Evolutionary conservation across 495 filamentous ascomycete genomes (phyloP), one percentile per base, ranked within the genome.

Genomic region (Filosporella fistucella): DNA sequence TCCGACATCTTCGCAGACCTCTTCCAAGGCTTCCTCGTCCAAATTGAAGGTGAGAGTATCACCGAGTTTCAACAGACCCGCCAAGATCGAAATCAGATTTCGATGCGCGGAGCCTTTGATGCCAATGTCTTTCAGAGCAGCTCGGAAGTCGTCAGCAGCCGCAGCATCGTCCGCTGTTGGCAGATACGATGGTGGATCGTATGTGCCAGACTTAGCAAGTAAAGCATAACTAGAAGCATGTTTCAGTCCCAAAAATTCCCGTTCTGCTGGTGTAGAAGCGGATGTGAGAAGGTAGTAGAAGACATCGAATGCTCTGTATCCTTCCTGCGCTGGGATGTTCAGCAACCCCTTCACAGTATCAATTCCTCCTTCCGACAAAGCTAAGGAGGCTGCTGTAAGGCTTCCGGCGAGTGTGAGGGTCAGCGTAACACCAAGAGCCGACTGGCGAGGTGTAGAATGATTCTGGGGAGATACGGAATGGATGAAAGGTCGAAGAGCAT

Each of bases 221-320:
- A 98, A 68, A 22, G 79, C 63, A 64, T 98, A 97, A 12, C 76
- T 70, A 2, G 86, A 84, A 2, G 86, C 77, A n/a, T 78, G 75
- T 65, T 90, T 86, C 25, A 98, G 72, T 34, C 84, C 82, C n/a
- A 98, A 71, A 46, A 89, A 95, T 60, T 97, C 90, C 29, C 89
- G 77, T 68, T 98, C 93, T 1, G 89, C 89, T 1, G 84, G 85
- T 1, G 90, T 94, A 0, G 93, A 94, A 12, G 88, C 84, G 22
- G 86, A 88, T 1, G 91, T 94, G 18, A 96, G 73, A 2, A 98
- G 80, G 55, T 96, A 97, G 68, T 98, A 98, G 64, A 97, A 98
- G 22, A 91, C 94, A 60, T 98, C 91, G 57, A 97, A 98, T n/a
- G 91, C 93, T 47, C 93, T 82, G 60, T 86, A 89, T 17, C 94